Evolutionary conservation across 306 rosid genomes (phyloP), one percentile per base, ranked within the genome.

Genomic region (Castanea sativa): DNA sequence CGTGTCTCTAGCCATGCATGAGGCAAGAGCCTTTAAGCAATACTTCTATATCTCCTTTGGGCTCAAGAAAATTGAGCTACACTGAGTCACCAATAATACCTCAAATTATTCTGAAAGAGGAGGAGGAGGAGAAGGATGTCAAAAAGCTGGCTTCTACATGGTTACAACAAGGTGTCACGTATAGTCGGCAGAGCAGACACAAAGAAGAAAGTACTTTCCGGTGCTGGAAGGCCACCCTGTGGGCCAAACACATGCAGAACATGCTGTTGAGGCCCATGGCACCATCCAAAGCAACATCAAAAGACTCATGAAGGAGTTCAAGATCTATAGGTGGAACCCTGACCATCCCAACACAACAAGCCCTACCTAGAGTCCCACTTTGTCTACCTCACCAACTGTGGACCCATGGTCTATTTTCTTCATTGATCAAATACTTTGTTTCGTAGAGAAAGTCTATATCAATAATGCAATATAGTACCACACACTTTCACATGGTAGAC

Each of bases 291-390:
- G 19, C 5, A 83, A 79, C 55, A 53, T 20, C 33, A 2, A 16
- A 35, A 49, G 11, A 21, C 41, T 68, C 5, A 29, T 25, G 2
- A 85, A 78, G 81, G 89, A 88, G 82, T 83, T 88, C 78, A 53
- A 56, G 70, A 72, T 85, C 3, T 85, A 83, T 45, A 68, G 89
- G 59, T 83, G 87, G 89, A 85, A 33, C 80, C 89, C 87, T 25
- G 71, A 85, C 33, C 73, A 19, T 52, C 84, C 87, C 55, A 76
- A 68, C 64, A 59, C 64, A 59, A 43, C 30, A 83, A 74, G 78
- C 87, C 89, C 43, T 76, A 29, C 75, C 87, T 83, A 6, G 73
- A 88, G 14, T 85, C 89, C 23, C 81, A 76, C 78, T 85, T 78
- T 18, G n/a, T 88, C 7, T 64, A 88, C 72, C 84, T 85, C 76